Evolutionary conservation across 2,329 filamentous ascomycete genomes (phyloP).

Genomic region (Didymella lethalis): DNA sequence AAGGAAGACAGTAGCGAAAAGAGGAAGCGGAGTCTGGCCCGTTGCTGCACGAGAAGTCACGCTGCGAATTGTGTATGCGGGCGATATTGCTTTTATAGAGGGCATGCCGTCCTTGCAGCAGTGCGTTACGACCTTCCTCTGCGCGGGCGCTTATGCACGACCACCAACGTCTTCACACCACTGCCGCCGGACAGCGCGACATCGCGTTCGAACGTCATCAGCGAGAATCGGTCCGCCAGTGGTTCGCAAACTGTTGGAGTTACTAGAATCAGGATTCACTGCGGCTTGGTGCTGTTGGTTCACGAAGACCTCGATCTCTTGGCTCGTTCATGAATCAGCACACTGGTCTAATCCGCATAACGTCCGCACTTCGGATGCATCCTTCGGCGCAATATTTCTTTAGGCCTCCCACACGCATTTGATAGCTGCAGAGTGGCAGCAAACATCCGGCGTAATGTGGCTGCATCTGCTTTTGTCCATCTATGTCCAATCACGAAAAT

Average conservation of each 20-base stretch:
- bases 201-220: slow-evolving; percentile 4
- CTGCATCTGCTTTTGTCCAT: slow-evolving; percentile 15
- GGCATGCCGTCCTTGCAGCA: slow-evolving; percentile 24
- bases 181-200: background rate
- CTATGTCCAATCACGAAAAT: slow-evolving; percentile 19
- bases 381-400: slow-evolving; percentile 2
- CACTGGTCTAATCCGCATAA: background rate
- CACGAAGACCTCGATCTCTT: background rate
- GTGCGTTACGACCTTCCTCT: slow-evolving; percentile 19
- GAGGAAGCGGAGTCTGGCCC: slow-evolving; percentile 10
- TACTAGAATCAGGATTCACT: background rate
- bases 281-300: background rate
- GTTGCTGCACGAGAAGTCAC: slow-evolving; percentile 24
- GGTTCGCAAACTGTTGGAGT: background rate
- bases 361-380: slow-evolving; percentile 1
- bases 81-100: slow-evolving; percentile 26
- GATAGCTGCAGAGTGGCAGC: background rate
- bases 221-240: slow-evolving; percentile 1
- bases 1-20: background rate
- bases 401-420: slow-evolving; percentile 5
- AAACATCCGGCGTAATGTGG: slow-evolving; percentile 14
- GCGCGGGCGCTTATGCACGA: slow-evolving; percentile 35
- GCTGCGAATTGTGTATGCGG: slow-evolving; percentile 24
- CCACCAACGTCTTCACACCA: slow-evolving; percentile 25
- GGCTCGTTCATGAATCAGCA: background rate